These are phyloP conservation scores for Penicillium sp. DNA, from an alignment of 2,329 filamentous ascomycete genomes.

Conservation along the genomic window DNA sequence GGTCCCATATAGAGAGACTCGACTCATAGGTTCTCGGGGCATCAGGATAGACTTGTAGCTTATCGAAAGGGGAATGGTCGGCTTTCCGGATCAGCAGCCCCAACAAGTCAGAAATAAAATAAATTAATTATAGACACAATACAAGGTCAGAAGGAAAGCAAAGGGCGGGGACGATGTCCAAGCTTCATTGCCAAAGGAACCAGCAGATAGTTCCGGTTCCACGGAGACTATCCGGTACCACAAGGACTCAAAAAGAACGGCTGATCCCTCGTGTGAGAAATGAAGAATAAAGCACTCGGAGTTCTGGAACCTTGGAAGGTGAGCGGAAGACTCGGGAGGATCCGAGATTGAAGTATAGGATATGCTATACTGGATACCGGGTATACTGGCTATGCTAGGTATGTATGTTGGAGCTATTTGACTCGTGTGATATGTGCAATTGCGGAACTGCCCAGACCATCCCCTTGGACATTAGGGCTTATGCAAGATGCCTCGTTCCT, in stretches of 20 bases:
- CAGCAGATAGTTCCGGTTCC: constrained; percentile 12
- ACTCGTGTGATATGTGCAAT: not conserved
- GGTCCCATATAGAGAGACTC: not conserved
- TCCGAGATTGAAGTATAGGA: not conserved
- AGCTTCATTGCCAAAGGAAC: constrained; percentile 14
- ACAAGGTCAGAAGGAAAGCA: constrained; percentile 5
- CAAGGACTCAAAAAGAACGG: constrained; percentile 3
- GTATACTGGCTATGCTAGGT: not conserved
- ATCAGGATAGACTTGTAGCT: constrained; percentile 10
- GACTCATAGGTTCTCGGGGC: constrained; percentile 5
- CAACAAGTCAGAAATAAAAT: not conserved
- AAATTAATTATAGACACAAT: not conserved
- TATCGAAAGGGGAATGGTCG: constrained; percentile 10
- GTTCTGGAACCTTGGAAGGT: not conserved
- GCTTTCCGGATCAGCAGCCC: constrained; percentile 12
- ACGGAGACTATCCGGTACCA: constrained; percentile 13
- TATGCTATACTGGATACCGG: not conserved
- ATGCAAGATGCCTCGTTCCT: constrained; percentile 10
- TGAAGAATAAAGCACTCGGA: not conserved
- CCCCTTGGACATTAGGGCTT: not conserved
- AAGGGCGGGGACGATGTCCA: not conserved
- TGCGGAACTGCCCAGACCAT: not conserved
- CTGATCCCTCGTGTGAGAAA: not conserved
- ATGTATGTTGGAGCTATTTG: not conserved
- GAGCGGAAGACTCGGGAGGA: not conserved